Percentiles rank a stretch among this genome's conserved stretches.
These are phyloP conservation scores for Chernovozyma aurita DNA, from an alignment of 1,139 yeast genomes.

Conservation along the genomic window DNA sequence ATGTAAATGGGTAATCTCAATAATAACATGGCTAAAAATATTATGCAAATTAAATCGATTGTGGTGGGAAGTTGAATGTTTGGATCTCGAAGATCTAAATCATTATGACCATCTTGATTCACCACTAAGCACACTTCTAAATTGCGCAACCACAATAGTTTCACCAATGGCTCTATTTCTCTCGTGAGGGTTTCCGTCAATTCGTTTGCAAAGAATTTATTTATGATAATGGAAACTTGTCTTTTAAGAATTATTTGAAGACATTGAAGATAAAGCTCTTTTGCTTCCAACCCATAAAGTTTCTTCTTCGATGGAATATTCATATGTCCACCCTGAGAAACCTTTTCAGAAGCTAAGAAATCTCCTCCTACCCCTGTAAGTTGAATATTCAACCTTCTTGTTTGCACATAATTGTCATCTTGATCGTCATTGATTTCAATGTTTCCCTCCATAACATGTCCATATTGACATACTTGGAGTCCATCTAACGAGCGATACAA, in stretches of 20 bases:
- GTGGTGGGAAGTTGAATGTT: conserved; percentile 15
- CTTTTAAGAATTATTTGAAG: conserved; percentile 51
- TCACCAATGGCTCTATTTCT: conserved; percentile 39
- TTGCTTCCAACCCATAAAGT: conserved; percentile 53
- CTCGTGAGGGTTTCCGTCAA: conserved; percentile 10
- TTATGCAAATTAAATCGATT: conserved; percentile 29
- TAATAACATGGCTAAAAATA: conserved; percentile 35
- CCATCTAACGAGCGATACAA: conserved; percentile 74
- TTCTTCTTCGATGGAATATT: conserved; percentile 9
- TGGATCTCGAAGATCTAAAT: conserved; percentile 11
- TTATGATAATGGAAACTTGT: conserved; percentile 31
- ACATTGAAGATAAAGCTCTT: conserved; percentile 40
- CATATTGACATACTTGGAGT: conserved; percentile 76
- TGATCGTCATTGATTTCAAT: conserved; percentile 76
- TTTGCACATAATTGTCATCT: conserved; percentile 42
- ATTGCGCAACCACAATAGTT: conserved; percentile 47
- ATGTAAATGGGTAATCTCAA: conserved; percentile 36
- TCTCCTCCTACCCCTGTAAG: conserved; percentile 18
- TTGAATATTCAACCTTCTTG: conserved; percentile 49
- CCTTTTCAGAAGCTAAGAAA: conserved; percentile 10
- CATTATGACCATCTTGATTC: conserved; percentile 6
- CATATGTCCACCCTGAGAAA: conserved; percentile 10
- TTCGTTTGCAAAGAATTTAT: conserved; percentile 26
- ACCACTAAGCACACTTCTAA: conserved; percentile 15
- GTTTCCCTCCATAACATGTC: conserved; percentile 83